Base-by-base conservation (phyloP, 1,139 yeast genomes). In the Trichomonascaceae sp. region DNA sequence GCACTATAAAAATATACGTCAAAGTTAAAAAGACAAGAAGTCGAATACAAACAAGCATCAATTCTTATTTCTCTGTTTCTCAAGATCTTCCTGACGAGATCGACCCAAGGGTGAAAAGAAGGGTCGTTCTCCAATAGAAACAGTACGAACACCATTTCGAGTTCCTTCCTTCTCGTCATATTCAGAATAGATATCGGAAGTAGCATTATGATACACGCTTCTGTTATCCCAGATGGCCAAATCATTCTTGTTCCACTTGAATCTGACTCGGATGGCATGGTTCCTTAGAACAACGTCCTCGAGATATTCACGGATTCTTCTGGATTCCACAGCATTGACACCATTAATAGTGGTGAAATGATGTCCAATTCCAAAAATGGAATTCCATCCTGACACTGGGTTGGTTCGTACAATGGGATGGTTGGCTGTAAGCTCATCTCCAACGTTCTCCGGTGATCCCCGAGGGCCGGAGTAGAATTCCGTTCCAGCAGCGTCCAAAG, bases 231-330 rank as follows among this genome's bases (percentile, higher is more conserved):
- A 69, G 38, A 69, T 58, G 7, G 69, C 87, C 50, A 84, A 82
- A 7, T 87, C 80, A 51, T 78, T 74, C 39, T 78, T 78, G 59
- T 76, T 79, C 82, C 84, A 82, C 52, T 66, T 70, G 53, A 79
- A 80, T 60, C 87, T 74, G 22, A 81, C 69, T 36, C 59, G 59
- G 49, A 55, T 52, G 19, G 57, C 61, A 38, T 59, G 62, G 36
- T 53, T 43, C 20, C 51, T 48, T 48, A 58, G 44, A 27, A 58
- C 54, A 22, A 58, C 41, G 27, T 58, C 56, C 30, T 56, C 54
- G 38, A 59, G 53, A 45, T 58, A 59, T 19, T 54, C 48, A n/a
- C 50, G 53, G 32, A 59, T 36, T 13, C 55, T 43, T 18, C 66
- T 62, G 24, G 66, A 58, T 58, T 76, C 79, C 13, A 59, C 72